phyloP scores from a whole-genome alignment of 805 yeast genomes.

The Candida rishiriensis region DNA sequence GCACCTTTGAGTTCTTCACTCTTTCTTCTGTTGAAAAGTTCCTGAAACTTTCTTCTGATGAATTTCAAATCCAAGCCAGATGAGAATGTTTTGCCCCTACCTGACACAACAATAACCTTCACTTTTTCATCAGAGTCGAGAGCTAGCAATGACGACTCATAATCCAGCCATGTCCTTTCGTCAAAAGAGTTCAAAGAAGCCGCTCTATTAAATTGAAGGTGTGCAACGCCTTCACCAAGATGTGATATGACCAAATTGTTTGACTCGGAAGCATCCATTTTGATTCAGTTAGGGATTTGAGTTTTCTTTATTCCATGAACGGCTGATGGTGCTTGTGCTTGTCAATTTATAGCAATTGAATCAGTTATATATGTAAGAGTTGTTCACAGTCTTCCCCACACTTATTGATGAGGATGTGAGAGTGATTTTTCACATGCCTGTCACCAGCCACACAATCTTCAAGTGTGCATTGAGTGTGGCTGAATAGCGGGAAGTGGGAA shows the following conservation, averaged over 20 bases:
- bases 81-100: slow-evolving; percentile 51
- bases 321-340: no score
- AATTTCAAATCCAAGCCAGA: slow-evolving; percentile 60
- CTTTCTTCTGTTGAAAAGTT: slow-evolving; percentile 3
- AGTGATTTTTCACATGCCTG: no score
- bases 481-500: no score
- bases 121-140: slow-evolving; percentile 43
- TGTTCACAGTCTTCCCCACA: no score
- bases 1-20: not conserved
- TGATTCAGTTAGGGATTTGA: no score
- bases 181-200: slow-evolving; percentile 54
- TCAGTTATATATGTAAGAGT: no score
- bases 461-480: no score
- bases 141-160: slow-evolving; percentile 39
- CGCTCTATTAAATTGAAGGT: slow-evolving; percentile 61
- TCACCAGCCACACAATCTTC: no score
- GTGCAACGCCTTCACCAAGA: slow-evolving; percentile 32
- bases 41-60: slow-evolving; percentile 13
- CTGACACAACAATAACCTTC: slow-evolving; percentile 53
- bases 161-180: slow-evolving; percentile 54
- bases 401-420: no score
- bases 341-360: no score
- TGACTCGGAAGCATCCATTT: no score
- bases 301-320: no score
- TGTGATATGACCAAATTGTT: slow-evolving; percentile 1